Percentiles rank a stretch among this genome's conserved stretches.
These are phyloP conservation scores for Metroxylon sagu DNA, from an alignment of 176 grass and related monocot species.

Conservation along the genomic window DNA sequence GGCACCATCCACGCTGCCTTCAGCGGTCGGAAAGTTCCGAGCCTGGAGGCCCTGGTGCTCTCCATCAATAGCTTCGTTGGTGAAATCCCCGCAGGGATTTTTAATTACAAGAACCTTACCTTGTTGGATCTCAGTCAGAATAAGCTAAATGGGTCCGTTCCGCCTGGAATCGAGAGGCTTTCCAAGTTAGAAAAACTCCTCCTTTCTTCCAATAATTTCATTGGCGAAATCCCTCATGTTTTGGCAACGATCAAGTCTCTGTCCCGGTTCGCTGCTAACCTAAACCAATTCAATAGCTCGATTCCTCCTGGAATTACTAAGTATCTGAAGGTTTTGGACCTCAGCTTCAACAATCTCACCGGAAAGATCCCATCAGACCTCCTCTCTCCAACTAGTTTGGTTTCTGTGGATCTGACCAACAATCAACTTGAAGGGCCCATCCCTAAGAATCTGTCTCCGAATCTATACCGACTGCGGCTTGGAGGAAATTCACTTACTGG, in stretches of 20 bases:
- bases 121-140: slow-evolving; percentile 65
- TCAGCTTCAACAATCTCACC: slow-evolving; percentile 45
- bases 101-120: slow-evolving; percentile 22
- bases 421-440: slow-evolving; percentile 28
- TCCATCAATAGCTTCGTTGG: slow-evolving; percentile 31
- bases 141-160: slow-evolving; percentile 12
- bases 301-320: slow-evolving; percentile 26
- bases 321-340: slow-evolving; percentile 43
- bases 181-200: slow-evolving; percentile 34
- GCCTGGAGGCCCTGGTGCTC: slow-evolving; percentile 40
- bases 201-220: slow-evolving; percentile 39
- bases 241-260: slow-evolving; percentile 12
- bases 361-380: slow-evolving; percentile 36
- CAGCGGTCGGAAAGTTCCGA: neutral
- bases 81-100: slow-evolving; percentile 9
- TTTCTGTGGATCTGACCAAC: slow-evolving; percentile 32
- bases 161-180: slow-evolving; percentile 14
- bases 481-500: slow-evolving; percentile 32
- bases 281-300: slow-evolving; percentile 24
- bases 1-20: slow-evolving; percentile 21
- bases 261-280: slow-evolving; percentile 48
- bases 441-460: slow-evolving; percentile 8
- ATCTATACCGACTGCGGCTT: slow-evolving; percentile 35
- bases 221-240: slow-evolving; percentile 9
- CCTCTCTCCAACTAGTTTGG: slow-evolving; percentile 11